These are phyloP conservation scores for Penicillium pancosmium DNA, from an alignment of 495 filamentous ascomycete species.

Conservation along the genomic window DNA sequence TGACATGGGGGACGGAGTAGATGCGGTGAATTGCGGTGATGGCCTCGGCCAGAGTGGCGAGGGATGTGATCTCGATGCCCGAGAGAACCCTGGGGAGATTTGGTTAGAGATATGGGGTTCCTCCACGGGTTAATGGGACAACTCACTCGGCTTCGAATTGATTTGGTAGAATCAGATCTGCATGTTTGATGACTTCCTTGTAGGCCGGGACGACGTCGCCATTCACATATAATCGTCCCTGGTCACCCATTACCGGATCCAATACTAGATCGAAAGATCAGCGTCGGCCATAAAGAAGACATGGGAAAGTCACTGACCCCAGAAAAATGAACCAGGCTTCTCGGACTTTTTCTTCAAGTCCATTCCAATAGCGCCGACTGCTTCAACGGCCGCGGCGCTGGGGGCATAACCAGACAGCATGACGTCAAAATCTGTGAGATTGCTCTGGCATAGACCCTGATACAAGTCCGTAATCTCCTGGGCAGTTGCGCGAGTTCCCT, in stretches of 20 bases:
- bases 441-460: conserved; percentile 76
- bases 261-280: conserved; percentile 55
- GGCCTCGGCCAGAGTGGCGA: conserved; percentile 68
- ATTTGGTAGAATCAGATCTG: conserved; percentile 92
- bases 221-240: conserved; percentile 85
- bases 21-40: conserved; percentile 74
- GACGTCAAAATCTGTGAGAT: conserved; percentile 85
- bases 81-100: conserved; percentile 66
- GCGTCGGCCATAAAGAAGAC: background rate
- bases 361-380: conserved; percentile 78
- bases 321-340: conserved; percentile 83
- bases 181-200: conserved; percentile 71
- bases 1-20: conserved; percentile 82
- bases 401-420: conserved; percentile 93
- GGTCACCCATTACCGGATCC: conserved; percentile 98
- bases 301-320: conserved; percentile 58
- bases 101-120: conserved; percentile 6
- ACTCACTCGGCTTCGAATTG: conserved; percentile 95
- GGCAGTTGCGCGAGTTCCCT: conserved; percentile 77
- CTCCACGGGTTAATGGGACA: background rate
- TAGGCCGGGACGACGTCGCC: conserved; percentile 92
- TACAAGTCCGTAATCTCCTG: conserved; percentile 84
- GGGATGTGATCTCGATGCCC: conserved; percentile 76
- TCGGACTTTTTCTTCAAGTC: conserved; percentile 69
- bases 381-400: conserved; percentile 77